Base-by-base conservation (phyloP, 768 basidiomycete genomes). In the Dendrothele bispora region DNA sequence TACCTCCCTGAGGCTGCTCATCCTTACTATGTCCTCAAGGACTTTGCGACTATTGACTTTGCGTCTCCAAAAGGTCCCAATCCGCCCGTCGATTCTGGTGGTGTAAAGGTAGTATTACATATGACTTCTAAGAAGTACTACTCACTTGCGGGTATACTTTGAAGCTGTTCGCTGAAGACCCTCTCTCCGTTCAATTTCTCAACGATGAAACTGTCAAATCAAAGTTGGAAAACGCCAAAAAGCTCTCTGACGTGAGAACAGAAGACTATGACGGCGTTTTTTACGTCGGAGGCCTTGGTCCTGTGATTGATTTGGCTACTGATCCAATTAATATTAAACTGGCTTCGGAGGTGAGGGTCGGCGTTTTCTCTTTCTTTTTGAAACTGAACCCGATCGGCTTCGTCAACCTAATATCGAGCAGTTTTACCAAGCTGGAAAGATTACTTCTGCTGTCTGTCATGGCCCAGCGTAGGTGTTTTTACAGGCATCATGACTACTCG, bases 1-100 rank as follows among this genome's bases (percentile, higher is more conserved):
- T 90, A 81, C 63, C 73, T 88, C 26, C 84, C 86, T 5, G 88
- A 91, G 61, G 80, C 81, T 11, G 84, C 84, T 1, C 86, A 88
- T 61, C 84, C 85, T 1, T 87, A 83, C 65, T 83, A 81, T 57
- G 62, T 73, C 45, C 69, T 84, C 24, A 58, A 62, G 3, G 74
- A 77, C n/a, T 70, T 79, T 46, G 71, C 68, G 55, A 67, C 63
- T 26, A 75, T 87, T 56, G 80, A 79, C 45, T 80, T 83, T 53
- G 84, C 82, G 1, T 70, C 80, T 1, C 82, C 83, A 7, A 64
- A 64, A 8, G 86, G 85, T 48, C 75, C 86, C 21, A 83, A 84
- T 54, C 86, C 88, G 3, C 87, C 88, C 0, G 52, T 91, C 21
- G 88, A 89, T 63, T 68, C 71, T 41, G 37, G 46, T 18, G 84